Conservation (phyloP, 129 eudicot species). For the Flaveria brownii region DNA sequence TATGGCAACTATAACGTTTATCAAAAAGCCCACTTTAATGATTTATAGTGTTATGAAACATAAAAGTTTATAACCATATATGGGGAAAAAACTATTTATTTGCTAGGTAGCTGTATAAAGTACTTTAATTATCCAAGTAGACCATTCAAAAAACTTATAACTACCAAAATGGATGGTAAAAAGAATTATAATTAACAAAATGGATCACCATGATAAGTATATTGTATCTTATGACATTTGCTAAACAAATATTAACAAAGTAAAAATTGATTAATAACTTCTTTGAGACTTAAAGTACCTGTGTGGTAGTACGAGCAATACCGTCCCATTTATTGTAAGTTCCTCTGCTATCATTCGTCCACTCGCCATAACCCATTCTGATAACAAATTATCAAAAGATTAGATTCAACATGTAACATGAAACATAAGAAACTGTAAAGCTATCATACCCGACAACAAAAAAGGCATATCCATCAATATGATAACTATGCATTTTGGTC, state of each 20-base stretch:
- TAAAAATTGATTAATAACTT: neutral
- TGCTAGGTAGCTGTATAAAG: too few relatives aligned
- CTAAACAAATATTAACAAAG: neutral
- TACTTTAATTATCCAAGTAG: too few relatives aligned
- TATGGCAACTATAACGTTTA: too few relatives aligned
- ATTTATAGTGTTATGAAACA: neutral
- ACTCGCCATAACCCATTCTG: slow-evolving; percentile 93
- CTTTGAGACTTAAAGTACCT: slow-evolving; percentile 42
- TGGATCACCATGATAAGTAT: neutral
- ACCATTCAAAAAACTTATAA: neutral
- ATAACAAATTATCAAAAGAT: neutral
- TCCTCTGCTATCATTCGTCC: slow-evolving; percentile 88
- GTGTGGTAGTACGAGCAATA: slow-evolving; percentile 83
- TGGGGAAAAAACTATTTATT: too few relatives aligned
- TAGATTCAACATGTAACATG: neutral
- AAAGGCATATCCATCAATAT: slow-evolving; percentile 78
- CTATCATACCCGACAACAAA: slow-evolving; percentile 82
- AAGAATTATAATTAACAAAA: neutral
- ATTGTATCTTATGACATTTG: neutral
- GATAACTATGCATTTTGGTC: slow-evolving; percentile 82
- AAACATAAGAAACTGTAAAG: neutral
- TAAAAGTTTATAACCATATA: too few relatives aligned
- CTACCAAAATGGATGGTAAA: neutral
- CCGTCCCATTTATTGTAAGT: slow-evolving; percentile 98
- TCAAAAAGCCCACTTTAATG: neutral